These are phyloP conservation scores for Hippophae gyantsensis DNA, from an alignment of 306 rosid genomes.

Conservation along the genomic window DNA sequence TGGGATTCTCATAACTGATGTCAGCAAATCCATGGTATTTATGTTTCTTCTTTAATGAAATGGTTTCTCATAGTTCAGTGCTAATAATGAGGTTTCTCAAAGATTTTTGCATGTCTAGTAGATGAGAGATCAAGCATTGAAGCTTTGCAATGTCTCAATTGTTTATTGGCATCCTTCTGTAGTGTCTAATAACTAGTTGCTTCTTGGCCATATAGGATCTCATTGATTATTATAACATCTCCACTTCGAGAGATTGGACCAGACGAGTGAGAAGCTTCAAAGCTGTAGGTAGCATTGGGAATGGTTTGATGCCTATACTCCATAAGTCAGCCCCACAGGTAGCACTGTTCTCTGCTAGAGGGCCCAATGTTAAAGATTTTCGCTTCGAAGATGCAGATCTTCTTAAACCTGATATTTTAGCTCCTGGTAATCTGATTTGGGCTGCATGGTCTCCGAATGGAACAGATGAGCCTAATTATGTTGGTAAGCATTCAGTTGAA, in stretches of 20 bases:
- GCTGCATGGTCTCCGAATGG: slow-evolving; percentile 99
- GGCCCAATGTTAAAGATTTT: slow-evolving; percentile 90
- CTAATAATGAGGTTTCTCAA: background rate
- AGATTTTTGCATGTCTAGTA: background rate
- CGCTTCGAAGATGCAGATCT: slow-evolving; percentile 96
- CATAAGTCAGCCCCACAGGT: slow-evolving; percentile 98
- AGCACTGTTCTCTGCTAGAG: slow-evolving; percentile 89
- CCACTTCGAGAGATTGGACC: slow-evolving; percentile 96
- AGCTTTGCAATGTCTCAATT: too few relatives aligned
- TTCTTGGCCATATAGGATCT: slow-evolving; percentile 56
- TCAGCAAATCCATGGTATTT: slow-evolving; percentile 69
- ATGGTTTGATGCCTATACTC: slow-evolving; percentile 83
- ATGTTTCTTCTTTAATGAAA: slow-evolving; percentile 3
- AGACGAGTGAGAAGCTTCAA: slow-evolving; percentile 86
- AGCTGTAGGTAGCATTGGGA: slow-evolving; percentile 75
- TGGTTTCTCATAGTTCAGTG: background rate
- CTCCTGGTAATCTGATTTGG: slow-evolving; percentile 98
- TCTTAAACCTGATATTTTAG: slow-evolving; percentile 96
- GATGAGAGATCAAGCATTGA: background rate
- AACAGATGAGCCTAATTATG: slow-evolving; percentile 86
- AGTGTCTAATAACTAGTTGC: slow-evolving; percentile 14
- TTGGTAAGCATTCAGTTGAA: slow-evolving; percentile 41
- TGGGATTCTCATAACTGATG: slow-evolving; percentile 80
- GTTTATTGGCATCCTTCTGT: background rate
- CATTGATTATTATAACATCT: slow-evolving; percentile 69